Conservation (phyloP, 805 yeast genomes). For the Kluyveromyces lactis region DNA sequence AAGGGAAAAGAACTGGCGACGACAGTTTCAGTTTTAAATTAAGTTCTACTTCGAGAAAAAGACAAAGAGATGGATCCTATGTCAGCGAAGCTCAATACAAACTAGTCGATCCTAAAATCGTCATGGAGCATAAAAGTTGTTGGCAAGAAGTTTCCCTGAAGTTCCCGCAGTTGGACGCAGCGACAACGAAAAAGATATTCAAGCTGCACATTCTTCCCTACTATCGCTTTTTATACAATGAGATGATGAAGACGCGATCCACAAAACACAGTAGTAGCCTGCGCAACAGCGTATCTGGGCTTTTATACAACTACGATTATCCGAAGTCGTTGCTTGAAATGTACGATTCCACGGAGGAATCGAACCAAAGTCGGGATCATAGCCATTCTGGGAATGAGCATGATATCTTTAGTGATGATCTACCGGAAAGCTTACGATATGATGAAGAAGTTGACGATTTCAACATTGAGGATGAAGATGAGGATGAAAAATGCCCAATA, state of each 20-base stretch:
- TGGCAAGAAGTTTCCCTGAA: conserved; percentile 22
- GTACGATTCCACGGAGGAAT: conserved; percentile 14
- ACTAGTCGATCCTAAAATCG: not conserved
- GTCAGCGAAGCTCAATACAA: conserved; percentile 2
- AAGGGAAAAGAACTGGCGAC: conserved; percentile 6
- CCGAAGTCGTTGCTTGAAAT: conserved; percentile 29
- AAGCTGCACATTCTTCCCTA: conserved; percentile 22
- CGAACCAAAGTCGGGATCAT: not conserved
- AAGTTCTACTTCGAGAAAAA: conserved; percentile 2
- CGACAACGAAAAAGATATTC: conserved; percentile 17
- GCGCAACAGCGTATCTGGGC: conserved; percentile 10
- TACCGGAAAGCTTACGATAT: not conserved
- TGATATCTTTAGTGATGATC: conserved; percentile 1
- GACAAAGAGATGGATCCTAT: conserved; percentile 9
- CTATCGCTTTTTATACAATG: conserved; percentile 24
- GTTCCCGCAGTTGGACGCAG: conserved; percentile 3
- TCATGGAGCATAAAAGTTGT: conserved; percentile 13
- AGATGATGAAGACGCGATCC: conserved; percentile 8
- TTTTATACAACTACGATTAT: conserved; percentile 18
- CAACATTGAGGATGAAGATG: conserved; percentile 19
- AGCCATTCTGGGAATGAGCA: not conserved
- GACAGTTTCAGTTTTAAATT: not conserved
- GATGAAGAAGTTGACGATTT: conserved; percentile 6
- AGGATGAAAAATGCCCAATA: conserved; percentile 36
- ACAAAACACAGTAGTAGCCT: conserved; percentile 7